Evolutionary conservation across 345 rosid species (phyloP).

Genomic region (Gossypium stocksii): DNA sequence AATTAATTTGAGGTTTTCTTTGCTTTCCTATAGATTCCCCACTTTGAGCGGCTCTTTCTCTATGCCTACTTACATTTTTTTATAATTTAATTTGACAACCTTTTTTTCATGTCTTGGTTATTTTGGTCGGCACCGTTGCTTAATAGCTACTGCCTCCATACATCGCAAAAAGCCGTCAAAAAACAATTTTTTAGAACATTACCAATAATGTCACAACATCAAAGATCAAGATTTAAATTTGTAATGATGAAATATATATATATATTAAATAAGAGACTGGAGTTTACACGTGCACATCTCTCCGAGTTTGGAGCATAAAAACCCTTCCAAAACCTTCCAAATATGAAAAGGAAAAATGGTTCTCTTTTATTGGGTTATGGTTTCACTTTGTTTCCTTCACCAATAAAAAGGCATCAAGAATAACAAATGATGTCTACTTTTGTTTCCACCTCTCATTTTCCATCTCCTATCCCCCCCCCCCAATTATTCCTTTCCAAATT

Average conservation of each 20-base stretch:
- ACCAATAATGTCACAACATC: too few relatives aligned
- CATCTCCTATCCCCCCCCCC: neutral
- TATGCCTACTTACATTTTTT: too few relatives aligned
- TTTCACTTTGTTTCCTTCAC: neutral
- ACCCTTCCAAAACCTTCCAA: neutral
- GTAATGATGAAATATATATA: too few relatives aligned
- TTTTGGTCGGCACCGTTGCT: neutral
- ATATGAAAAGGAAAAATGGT: neutral
- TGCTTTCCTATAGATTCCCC: neutral
- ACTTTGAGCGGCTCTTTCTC: conserved; percentile 2
- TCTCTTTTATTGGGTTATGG: neutral
- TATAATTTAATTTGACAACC: neutral
- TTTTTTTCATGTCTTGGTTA: neutral
- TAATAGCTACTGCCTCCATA: too few relatives aligned
- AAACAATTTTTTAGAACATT: too few relatives aligned
- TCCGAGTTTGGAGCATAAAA: conserved; percentile 15
- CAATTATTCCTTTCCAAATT: neutral
- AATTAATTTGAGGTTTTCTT: neutral
- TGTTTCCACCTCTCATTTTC: conserved; percentile 11
- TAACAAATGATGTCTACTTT: neutral
- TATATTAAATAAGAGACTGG: neutral
- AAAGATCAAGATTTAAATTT: too few relatives aligned
- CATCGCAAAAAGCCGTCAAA: too few relatives aligned
- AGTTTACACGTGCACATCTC: conserved; percentile 12
- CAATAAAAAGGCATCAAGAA: conserved; percentile 10